Evolutionary conservation across 306 rosid genomes (phyloP), one percentile per base, ranked within the genome.

Genomic region (Datisca glomerata): DNA sequence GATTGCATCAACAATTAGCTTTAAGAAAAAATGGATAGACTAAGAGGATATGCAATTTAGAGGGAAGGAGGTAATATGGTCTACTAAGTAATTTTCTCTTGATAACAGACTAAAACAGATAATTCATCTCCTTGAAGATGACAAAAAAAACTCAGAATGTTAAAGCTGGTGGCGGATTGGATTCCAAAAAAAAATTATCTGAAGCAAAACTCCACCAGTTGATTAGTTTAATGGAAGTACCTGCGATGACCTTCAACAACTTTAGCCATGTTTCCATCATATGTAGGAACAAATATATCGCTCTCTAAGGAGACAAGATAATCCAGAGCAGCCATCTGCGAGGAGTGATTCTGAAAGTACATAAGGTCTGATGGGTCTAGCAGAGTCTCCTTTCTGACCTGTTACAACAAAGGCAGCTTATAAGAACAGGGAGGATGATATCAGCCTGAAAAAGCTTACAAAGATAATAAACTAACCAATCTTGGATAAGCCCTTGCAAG

Each of bases 241-340:
- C 81, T 65, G 60, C 93, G 73, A 46, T 86, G 96, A 49, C 96
- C 96, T 66, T 76, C 94, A 7, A 86, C 93, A 16, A 76, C 79
- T 59, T 68, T 79, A 50, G 93, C 96, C 94, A 86, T 81, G 66
- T 86, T 86, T 56, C 96, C 86, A 64, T 64, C 82, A 48, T 82
- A 74, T 0, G 94, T 86, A 37, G 96, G 93, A 48, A 71, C 73
- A 51, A 86, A 79, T 41, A 81, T 73, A 66, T 86, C 87, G 12
- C 96, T 86, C 64, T 81, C 86, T 49, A 78, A 45, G 16, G 96
- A 81, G 21, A 86, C 96, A 24, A 78, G 67, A 61, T 81, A 86
- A 71, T 86, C 96, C 64, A 78, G 49, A 15, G 94, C 96, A 11
- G 96, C 96, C 94, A 81, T 86, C 60, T 73, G 87, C 54, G 81